Evolutionary conservation across 2,329 filamentous ascomycete species (phyloP).

Genomic region (Calonectria fujianensis): DNA sequence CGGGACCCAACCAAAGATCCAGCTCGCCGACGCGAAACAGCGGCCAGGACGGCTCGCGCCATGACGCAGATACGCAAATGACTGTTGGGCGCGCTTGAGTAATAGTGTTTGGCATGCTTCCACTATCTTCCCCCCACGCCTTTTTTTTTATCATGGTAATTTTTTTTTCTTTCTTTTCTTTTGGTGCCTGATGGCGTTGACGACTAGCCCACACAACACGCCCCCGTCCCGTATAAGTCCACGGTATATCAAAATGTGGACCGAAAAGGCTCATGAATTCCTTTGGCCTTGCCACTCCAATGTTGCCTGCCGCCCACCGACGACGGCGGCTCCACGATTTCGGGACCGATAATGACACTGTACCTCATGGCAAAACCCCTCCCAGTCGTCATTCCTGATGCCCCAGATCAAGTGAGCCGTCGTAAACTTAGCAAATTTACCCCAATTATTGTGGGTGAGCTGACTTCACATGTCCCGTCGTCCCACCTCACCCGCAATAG

Average conservation of each 20-base stretch:
- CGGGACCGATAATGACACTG: conserved; percentile 32
- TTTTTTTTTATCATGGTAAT: neutral
- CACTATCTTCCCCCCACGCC: conserved; percentile 40
- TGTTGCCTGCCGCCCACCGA: conserved; percentile 32
- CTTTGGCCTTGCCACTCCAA: conserved; percentile 23
- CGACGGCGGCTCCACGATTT: conserved; percentile 30
- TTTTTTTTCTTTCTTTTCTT: neutral
- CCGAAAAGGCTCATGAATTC: conserved; percentile 5
- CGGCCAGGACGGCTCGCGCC: conserved; percentile 10
- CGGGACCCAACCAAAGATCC: conserved; percentile 23
- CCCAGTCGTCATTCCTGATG: neutral
- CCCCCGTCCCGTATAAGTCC: conserved; percentile 27
- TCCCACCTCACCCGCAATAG: conserved; percentile 38
- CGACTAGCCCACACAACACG: conserved; percentile 29
- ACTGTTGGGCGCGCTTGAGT: neutral
- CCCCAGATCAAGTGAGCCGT: conserved; percentile 18
- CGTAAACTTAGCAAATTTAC: conserved; percentile 24
- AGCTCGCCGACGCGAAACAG: conserved; percentile 18
- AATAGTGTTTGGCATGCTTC: conserved; percentile 31
- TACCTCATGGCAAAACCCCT: conserved; percentile 19
- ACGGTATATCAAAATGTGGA: conserved; percentile 33
- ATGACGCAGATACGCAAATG: neutral
- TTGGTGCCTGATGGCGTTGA: conserved; percentile 47
- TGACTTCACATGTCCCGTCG: conserved; percentile 48
- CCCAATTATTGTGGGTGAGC: conserved; percentile 39